These are phyloP conservation scores for Auricularia heimuer DNA, from an alignment of 768 basidiomycete genomes.

Conservation along the genomic window DNA sequence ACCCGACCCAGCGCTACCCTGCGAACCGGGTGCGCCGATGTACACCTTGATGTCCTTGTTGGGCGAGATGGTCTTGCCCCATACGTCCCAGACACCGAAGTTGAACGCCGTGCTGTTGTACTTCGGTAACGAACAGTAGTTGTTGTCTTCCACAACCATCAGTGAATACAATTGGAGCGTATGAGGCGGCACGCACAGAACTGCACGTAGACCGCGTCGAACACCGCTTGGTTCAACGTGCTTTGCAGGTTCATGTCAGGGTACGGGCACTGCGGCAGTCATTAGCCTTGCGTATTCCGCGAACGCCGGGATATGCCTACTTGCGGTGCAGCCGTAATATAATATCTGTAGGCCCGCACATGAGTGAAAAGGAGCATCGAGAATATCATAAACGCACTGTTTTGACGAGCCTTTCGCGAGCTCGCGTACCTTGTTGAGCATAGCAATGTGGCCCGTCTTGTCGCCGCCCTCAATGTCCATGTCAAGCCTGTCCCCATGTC, in stretches of 20 bases:
- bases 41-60: constrained; percentile 38
- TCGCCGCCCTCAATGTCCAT: constrained; percentile 68
- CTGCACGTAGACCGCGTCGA: constrained; percentile 67
- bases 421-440: constrained; percentile 46
- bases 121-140: neutral
- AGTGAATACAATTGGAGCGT: neutral
- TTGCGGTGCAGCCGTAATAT: constrained; percentile 39
- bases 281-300: neutral
- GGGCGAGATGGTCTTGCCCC: neutral
- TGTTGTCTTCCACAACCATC: neutral
- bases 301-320: neutral
- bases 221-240: constrained; percentile 49
- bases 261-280: constrained; percentile 42
- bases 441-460: constrained; percentile 39
- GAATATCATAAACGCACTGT: constrained; percentile 27
- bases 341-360: constrained; percentile 32
- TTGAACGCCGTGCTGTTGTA: constrained; percentile 1
- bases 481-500: constrained; percentile 33
- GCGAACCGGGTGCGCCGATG: constrained; percentile 52
- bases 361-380: too few relatives aligned
- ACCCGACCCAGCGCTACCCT: constrained; percentile 46
- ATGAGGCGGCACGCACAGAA: constrained; percentile 21
- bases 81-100: constrained; percentile 1
- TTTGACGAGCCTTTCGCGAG: constrained; percentile 31
- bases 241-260: constrained; percentile 53